phyloP scores from a whole-genome alignment of 768 basidiomycete genomes.

The Mycena kentingensis region DNA sequence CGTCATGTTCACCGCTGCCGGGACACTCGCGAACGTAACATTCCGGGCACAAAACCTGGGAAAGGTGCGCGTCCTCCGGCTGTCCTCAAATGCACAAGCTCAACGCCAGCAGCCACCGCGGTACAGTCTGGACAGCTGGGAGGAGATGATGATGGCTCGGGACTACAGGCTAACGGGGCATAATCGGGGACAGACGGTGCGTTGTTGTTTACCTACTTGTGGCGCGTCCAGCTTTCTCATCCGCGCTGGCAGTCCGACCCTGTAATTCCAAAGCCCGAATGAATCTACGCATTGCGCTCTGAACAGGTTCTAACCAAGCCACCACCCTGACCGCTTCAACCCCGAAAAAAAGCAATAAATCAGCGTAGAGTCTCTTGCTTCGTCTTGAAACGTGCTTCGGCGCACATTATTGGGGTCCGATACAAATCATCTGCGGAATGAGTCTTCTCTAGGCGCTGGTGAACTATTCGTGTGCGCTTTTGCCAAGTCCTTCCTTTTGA shows the following conservation, averaged over 20 bases:
- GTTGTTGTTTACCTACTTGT: too few relatives aligned
- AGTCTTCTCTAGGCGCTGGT: too few relatives aligned
- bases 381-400: too few relatives aligned
- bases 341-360: too few relatives aligned
- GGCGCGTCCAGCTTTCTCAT: neutral
- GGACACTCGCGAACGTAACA: constrained; percentile 81
- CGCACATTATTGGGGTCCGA: too few relatives aligned
- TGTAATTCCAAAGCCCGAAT: constrained; percentile 18
- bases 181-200: constrained; percentile 80
- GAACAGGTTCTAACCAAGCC: too few relatives aligned
- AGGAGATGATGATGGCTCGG: constrained; percentile 94
- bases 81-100: neutral
- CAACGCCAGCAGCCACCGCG: constrained; percentile 77
- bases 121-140: constrained; percentile 87
- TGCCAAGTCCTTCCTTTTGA: too few relatives aligned
- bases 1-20: constrained; percentile 86
- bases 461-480: too few relatives aligned
- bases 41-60: constrained; percentile 84
- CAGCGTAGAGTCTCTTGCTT: too few relatives aligned
- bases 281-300: too few relatives aligned
- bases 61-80: constrained; percentile 57
- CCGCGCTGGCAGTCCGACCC: constrained; percentile 15
- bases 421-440: too few relatives aligned
- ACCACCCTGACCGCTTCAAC: too few relatives aligned
- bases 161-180: constrained; percentile 89